Conservation (phyloP, 1,284 basidiomycete genomes). For the Marasmius oreades region DNA sequence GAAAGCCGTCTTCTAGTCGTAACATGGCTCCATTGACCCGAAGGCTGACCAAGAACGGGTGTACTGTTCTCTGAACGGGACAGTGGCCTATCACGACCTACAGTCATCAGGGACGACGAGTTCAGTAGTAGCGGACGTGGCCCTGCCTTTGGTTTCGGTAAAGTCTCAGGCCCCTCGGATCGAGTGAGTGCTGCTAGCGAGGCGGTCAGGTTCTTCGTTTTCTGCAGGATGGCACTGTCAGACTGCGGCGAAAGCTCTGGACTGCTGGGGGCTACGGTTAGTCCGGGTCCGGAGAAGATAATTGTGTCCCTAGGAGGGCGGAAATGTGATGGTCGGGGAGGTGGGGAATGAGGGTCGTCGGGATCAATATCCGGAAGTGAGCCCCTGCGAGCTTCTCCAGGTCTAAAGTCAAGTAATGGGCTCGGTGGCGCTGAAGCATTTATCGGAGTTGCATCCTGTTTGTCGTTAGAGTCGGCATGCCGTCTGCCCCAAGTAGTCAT, state of each 20-base stretch:
- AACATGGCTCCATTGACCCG: constrained; percentile 47
- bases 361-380: constrained; percentile 42
- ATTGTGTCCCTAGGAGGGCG: constrained; percentile 55
- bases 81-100: constrained; percentile 16
- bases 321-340: constrained; percentile 56
- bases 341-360: constrained; percentile 44
- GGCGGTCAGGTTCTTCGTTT: constrained; percentile 35
- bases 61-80: constrained; percentile 37
- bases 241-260: constrained; percentile 33
- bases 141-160: constrained; percentile 34
- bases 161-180: constrained; percentile 15
- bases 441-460: neutral
- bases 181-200: constrained; percentile 41
- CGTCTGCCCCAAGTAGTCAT: constrained; percentile 38
- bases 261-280: constrained; percentile 35
- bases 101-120: constrained; percentile 42
- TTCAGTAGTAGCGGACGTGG: constrained; percentile 57
- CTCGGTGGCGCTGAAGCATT: constrained; percentile 1
- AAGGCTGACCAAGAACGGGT: constrained; percentile 23
- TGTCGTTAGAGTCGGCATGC: neutral
- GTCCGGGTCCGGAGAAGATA: constrained; percentile 31
- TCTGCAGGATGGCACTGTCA: constrained; percentile 35
- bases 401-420: neutral
- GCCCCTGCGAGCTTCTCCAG: constrained; percentile 27
- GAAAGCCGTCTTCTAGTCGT: constrained; percentile 37